Percentiles rank a stretch among this genome's conserved stretches.
phyloP scores from a whole-genome alignment of 1,284 basidiomycete species.

The Ceratorhiza oryzae-sativae region DNA sequence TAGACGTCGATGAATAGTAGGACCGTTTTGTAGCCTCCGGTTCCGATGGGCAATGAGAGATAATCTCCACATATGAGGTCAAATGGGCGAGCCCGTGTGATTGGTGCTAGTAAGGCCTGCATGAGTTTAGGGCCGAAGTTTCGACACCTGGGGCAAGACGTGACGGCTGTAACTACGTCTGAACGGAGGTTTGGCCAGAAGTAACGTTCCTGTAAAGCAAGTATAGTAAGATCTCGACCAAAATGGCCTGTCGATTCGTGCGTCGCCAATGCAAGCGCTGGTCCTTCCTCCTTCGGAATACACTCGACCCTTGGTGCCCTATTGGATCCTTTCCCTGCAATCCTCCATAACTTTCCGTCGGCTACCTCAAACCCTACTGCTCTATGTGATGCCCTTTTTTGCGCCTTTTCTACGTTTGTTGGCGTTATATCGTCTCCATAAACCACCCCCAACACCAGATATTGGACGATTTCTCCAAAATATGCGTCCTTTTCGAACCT shows the following conservation, averaged over 20 bases:
- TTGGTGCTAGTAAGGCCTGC: slow-evolving; percentile 21
- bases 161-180: slow-evolving; percentile 20
- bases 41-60: slow-evolving; percentile 25
- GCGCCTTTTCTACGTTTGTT: background rate
- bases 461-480: slow-evolving; percentile 8
- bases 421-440: background rate
- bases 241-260: slow-evolving; percentile 36
- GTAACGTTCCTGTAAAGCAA: slow-evolving; percentile 7
- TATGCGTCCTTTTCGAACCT: background rate
- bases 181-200: slow-evolving; percentile 38
- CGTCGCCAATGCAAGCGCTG: background rate
- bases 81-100: slow-evolving; percentile 29
- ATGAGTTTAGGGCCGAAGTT: slow-evolving; percentile 38
- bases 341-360: slow-evolving; percentile 39
- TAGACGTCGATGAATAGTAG: slow-evolving; percentile 30
- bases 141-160: slow-evolving; percentile 28
- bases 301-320: slow-evolving; percentile 44
- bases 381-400: slow-evolving; percentile 16
- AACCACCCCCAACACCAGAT: background rate
- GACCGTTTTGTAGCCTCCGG: slow-evolving; percentile 32
- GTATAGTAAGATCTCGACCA: slow-evolving; percentile 23
- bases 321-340: slow-evolving; percentile 21
- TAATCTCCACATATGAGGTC: slow-evolving; percentile 37
- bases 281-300: slow-evolving; percentile 44
- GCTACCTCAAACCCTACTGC: slow-evolving; percentile 32